Evolutionary conservation across 441 rosid species (phyloP).

Genomic region (Gossypium lobatum): DNA sequence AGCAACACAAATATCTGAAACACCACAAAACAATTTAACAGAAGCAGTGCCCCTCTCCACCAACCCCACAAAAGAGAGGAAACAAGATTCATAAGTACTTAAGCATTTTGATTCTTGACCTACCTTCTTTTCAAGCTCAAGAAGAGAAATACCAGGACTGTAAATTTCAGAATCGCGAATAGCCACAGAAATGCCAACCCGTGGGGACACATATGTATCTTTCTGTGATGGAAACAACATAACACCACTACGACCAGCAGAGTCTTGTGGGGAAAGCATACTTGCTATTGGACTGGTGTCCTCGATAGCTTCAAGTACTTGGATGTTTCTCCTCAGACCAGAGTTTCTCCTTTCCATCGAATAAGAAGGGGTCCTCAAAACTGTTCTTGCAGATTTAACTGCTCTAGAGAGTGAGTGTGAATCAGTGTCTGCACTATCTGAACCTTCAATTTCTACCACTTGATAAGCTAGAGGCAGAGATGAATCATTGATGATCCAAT

Average conservation of each 20-base stretch:
- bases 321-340: slow-evolving; percentile 52
- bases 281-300: slow-evolving; percentile 88
- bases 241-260: slow-evolving; percentile 71
- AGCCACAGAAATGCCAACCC: slow-evolving; percentile 88
- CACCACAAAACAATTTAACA: slow-evolving; percentile 14
- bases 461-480: slow-evolving; percentile 73
- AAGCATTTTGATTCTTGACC: neutral
- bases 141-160: slow-evolving; percentile 93
- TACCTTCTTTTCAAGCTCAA: slow-evolving; percentile 98
- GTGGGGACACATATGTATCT: slow-evolving; percentile 67
- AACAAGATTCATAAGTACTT: neutral
- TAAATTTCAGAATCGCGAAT: slow-evolving; percentile 68
- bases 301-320: slow-evolving; percentile 81
- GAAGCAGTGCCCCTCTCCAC: slow-evolving; percentile 2
- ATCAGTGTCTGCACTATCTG: slow-evolving; percentile 60
- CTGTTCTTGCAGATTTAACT: slow-evolving; percentile 57
- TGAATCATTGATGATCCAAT: slow-evolving; percentile 91
- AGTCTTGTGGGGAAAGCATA: slow-evolving; percentile 98
- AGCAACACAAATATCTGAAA: slow-evolving; percentile 10
- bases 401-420: slow-evolving; percentile 59
- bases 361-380: slow-evolving; percentile 48
- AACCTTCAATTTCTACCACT: slow-evolving; percentile 83
- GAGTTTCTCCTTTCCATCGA: slow-evolving; percentile 52
- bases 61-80: slow-evolving; percentile 9
- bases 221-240: slow-evolving; percentile 69